Evolutionary conservation across 257 asterid species (phyloP).

Genomic region (Misopates orontium): DNA sequence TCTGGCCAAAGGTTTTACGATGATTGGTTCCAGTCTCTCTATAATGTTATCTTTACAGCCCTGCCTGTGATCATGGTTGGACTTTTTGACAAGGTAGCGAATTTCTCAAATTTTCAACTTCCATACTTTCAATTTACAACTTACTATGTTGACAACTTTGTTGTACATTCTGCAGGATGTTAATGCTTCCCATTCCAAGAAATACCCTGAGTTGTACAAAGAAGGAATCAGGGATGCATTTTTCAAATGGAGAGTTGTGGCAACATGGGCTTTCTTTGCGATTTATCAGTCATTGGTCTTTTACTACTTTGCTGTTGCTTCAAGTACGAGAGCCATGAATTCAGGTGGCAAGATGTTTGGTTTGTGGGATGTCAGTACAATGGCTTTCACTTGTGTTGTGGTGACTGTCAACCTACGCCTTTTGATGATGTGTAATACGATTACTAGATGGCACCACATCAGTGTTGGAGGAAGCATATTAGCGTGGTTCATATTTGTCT

Average conservation of each 20-base stretch:
- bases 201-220: constrained; percentile 93
- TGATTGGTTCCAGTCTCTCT: constrained; percentile 99
- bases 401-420: constrained; percentile 96
- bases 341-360: constrained; percentile 93
- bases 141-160: too few relatives aligned
- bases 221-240: constrained; percentile 90
- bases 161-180: constrained; percentile 60
- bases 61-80: constrained; percentile 93
- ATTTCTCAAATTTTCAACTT: neutral
- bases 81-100: constrained; percentile 93
- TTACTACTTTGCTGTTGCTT: constrained; percentile 66
- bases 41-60: constrained; percentile 92
- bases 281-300: constrained; percentile 79
- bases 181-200: constrained; percentile 81
- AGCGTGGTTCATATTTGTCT: constrained; percentile 79
- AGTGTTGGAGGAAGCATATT: constrained; percentile 95
- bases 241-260: constrained; percentile 94
- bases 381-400: constrained; percentile 93
- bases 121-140: too few relatives aligned
- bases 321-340: constrained; percentile 68
- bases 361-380: constrained; percentile 96
- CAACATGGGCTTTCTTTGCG: constrained; percentile 91
- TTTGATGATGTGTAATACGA: constrained; percentile 92
- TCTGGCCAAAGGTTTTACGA: constrained; percentile 99
- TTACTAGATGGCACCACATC: constrained; percentile 94